Conservation (phyloP, 164 flowering plant genomes). For the Kingdonia uniflora region DNA sequence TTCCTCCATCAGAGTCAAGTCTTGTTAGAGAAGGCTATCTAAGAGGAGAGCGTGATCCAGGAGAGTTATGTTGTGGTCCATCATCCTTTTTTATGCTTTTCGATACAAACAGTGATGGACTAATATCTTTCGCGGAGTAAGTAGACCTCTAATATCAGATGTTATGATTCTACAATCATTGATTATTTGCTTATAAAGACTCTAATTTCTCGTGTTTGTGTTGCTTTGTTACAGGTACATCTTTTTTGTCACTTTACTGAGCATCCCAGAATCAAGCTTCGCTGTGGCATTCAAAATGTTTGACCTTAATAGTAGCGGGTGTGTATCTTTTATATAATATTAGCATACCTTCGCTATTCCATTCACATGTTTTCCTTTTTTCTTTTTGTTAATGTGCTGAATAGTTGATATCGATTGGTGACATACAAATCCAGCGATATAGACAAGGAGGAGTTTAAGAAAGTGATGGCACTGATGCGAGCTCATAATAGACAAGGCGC, state of each 20-base stretch:
- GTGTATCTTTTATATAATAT: constrained; percentile 9
- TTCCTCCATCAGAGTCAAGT: constrained; percentile 85
- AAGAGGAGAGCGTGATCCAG: constrained; percentile 65
- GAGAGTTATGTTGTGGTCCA: constrained; percentile 55
- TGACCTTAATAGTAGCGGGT: constrained; percentile 79
- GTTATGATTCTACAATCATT: too few relatives aligned
- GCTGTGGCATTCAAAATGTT: constrained; percentile 91
- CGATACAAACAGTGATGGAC: constrained; percentile 76
- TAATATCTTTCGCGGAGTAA: constrained; percentile 86
- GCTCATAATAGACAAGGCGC: constrained; percentile 69
- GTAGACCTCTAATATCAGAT: constrained; percentile 9
- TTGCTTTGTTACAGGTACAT: constrained; percentile 57
- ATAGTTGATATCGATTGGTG: constrained; percentile 2
- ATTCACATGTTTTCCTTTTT: too few relatives aligned
- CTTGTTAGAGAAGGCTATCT: constrained; percentile 70
- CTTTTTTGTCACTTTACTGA: constrained; percentile 81
- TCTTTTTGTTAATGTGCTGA: not conserved
- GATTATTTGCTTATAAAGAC: too few relatives aligned
- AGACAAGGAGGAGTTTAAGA: constrained; percentile 78
- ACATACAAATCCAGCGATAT: constrained; percentile 42
- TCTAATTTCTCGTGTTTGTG: not conserved
- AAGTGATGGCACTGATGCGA: constrained; percentile 90
- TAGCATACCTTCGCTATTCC: not conserved
- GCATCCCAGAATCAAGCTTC: constrained; percentile 94
- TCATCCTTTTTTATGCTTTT: constrained; percentile 86